Evolutionary conservation across 768 basidiomycete genomes (phyloP).

Genomic region (Pisolithus orientalis): DNA sequence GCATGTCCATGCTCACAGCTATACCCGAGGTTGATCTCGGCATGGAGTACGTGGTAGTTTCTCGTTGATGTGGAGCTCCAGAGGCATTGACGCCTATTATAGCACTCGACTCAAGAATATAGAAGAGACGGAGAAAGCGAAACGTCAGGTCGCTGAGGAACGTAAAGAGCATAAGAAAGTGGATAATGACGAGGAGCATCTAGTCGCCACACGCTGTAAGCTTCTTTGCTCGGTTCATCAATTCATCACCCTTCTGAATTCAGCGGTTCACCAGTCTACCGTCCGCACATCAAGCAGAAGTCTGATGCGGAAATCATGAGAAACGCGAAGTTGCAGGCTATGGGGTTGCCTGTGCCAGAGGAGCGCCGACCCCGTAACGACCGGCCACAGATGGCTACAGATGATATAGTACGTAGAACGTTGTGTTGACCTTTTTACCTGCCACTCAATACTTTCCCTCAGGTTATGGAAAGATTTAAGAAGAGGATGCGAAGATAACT

Average conservation of each 20-base stretch:
- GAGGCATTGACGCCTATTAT: neutral
- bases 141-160: constrained; percentile 74
- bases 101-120: constrained; percentile 92
- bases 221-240: constrained; percentile 1
- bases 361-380: constrained; percentile 38
- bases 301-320: constrained; percentile 85
- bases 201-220: constrained; percentile 85
- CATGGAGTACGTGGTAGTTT: constrained; percentile 79
- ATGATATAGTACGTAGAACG: constrained; percentile 68
- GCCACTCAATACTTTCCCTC: neutral
- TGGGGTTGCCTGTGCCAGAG: constrained; percentile 58
- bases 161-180: constrained; percentile 51
- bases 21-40: constrained; percentile 98
- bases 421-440: neutral
- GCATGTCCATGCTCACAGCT: constrained; percentile 91
- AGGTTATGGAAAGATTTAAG: constrained; percentile 98
- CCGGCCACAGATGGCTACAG: constrained; percentile 79
- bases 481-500: constrained; percentile 81
- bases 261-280: constrained; percentile 54
- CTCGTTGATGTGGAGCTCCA: neutral
- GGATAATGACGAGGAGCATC: constrained; percentile 70
- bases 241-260: neutral
- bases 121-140: constrained; percentile 96
- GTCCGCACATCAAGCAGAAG: constrained; percentile 74
- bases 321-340: constrained; percentile 82